Evolutionary conservation across 257 asterid species (phyloP), one percentile per base, ranked within the genome.

Genomic region (Rubia yunnanensis): DNA sequence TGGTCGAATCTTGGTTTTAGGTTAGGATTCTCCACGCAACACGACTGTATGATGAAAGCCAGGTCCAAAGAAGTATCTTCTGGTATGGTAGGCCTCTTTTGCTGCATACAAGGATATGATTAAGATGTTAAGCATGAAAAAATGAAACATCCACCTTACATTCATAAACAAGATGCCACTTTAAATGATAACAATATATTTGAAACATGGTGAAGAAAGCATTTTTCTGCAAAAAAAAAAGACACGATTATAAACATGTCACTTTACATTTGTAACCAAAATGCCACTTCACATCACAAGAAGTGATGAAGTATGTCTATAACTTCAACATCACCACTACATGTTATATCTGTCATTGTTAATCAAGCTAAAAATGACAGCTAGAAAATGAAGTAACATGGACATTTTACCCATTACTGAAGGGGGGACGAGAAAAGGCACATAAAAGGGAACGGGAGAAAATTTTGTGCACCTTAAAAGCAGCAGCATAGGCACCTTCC

Each of bases 401-500:
- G 66, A 10, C 36, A 36, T 22, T 35, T 28, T 18, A 23, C 22
- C 5, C 27, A 17, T 7, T 28, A 35, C 1, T 38, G 39, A 0
- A 23, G 4, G 0, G 8, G 38, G 20, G 0, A 5, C 10, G n/a
- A 20, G 2, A 46, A 46, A 17, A n/a, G n/a, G n/a, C n/a, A 13
- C 2, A 27, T 8, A 24, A 44, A 26, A 31, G 1, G 32, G 62
- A 59, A 3, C 23, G 14, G 48, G 55, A 14, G 39, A 66, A 60
- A 17, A 27, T 10, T 28, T 61, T 59, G 28, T 10, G 75, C 72
- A 92, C 98, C 98, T 92, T 92, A 80, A 92, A 92, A 66, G 98
- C 98, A 80, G 98, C 96, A 73, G 98, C 96, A 81, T 92, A 92
- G 46, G 98, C 98, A 75, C 96, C 98, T 75, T 92, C 96, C 89